These are phyloP conservation scores for Diaporthe citriasiana DNA, from an alignment of 2,329 filamentous ascomycete genomes.

Conservation along the genomic window DNA sequence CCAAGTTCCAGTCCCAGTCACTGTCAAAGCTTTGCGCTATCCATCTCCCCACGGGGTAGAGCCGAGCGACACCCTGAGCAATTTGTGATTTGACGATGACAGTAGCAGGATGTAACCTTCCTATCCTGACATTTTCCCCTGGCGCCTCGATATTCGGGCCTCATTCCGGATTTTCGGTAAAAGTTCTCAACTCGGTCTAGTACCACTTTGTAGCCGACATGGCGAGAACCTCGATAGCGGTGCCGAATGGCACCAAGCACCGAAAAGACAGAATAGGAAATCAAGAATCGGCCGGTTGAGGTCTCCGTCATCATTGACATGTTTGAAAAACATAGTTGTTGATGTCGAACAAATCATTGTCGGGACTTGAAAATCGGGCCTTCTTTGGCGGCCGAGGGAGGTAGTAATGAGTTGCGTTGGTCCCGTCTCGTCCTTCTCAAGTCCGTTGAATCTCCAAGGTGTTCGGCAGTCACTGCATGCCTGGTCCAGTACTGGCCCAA, in stretches of 20 bases:
- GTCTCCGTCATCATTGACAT: constrained; percentile 1
- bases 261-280: constrained; percentile 5
- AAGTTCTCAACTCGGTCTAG: constrained; percentile 16
- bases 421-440: background rate
- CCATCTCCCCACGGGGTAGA: constrained; percentile 13
- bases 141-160: constrained; percentile 25
- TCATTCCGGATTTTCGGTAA: constrained; percentile 27
- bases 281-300: constrained; percentile 15
- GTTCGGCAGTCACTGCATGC: background rate
- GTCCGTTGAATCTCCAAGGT: background rate
- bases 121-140: constrained; percentile 1
- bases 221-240: background rate
- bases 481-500: background rate
- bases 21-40: constrained; percentile 2
- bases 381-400: constrained; percentile 22
- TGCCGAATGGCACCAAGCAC: constrained; percentile 17
- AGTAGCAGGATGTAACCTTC: constrained; percentile 16
- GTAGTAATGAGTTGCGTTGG: background rate
- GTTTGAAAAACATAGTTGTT: background rate
- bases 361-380: background rate
- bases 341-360: background rate
- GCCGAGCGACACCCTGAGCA: background rate
- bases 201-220: background rate
- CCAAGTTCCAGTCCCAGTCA: background rate
- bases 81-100: background rate